These are phyloP conservation scores for Rhizopogon roseolus DNA, from an alignment of 768 basidiomycete species.

Conservation along the genomic window DNA sequence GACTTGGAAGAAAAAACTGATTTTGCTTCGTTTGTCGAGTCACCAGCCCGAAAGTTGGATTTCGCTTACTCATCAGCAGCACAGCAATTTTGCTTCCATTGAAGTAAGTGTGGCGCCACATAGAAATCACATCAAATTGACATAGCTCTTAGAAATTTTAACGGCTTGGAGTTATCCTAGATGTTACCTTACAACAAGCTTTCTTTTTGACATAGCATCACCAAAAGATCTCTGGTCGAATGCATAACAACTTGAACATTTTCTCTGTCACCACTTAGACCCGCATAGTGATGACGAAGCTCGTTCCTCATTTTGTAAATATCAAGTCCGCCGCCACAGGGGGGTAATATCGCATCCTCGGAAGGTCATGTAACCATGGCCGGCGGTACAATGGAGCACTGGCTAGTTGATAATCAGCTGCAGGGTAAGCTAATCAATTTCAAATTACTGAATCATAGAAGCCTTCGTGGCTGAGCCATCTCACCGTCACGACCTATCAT, in stretches of 20 bases:
- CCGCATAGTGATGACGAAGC: not conserved
- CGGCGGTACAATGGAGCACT: not conserved
- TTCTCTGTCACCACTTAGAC: not conserved
- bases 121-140: too few relatives aligned
- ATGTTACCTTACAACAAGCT: too few relatives aligned
- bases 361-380: not conserved
- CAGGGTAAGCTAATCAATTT: not conserved
- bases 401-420: not conserved
- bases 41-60: not conserved
- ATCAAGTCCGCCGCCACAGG: not conserved
- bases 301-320: not conserved
- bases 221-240: not conserved
- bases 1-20: not conserved
- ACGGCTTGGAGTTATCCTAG: too few relatives aligned
- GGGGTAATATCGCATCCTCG: not conserved
- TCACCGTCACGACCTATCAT: not conserved
- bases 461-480: too few relatives aligned
- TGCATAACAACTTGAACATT: not conserved
- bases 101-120: not conserved
- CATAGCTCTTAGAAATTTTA: too few relatives aligned
- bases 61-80: slow-evolving; percentile 1
- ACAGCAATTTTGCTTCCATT: not conserved
- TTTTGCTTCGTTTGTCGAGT: slow-evolving; percentile 1
- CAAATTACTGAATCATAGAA: not conserved
- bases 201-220: too few relatives aligned